A percentile compares a stretch with the other conserved stretches of the same genome.
These are phyloP conservation scores for Elymus sibiricus DNA, from an alignment of 176 grass and related monocot genomes.

Conservation along the genomic window DNA sequence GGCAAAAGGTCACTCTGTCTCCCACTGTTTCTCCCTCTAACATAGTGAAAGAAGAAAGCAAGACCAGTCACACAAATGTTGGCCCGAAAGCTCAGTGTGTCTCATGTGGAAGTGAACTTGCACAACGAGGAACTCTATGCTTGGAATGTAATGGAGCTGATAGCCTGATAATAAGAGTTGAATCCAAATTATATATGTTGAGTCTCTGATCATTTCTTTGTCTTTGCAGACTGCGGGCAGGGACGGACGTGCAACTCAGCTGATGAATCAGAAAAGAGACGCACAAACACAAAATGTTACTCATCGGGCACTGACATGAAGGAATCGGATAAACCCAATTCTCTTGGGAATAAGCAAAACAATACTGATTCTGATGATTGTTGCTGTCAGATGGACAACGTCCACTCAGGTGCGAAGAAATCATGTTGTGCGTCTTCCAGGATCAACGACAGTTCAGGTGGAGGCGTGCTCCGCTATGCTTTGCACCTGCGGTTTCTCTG, in stretches of 20 bases:
- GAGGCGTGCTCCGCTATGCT: constrained; percentile 75
- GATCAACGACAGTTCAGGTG: constrained; percentile 63
- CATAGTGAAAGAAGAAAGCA: constrained; percentile 59
- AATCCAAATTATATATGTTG: constrained; percentile 12
- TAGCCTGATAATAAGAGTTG: constrained; percentile 25
- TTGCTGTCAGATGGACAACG: constrained; percentile 33
- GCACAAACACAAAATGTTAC: not conserved
- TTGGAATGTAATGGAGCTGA: constrained; percentile 50
- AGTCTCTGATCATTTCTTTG: not conserved
- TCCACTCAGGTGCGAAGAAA: constrained; percentile 22
- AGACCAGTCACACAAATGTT: constrained; percentile 32
- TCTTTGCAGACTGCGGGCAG: constrained; percentile 31
- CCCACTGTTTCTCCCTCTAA: constrained; percentile 53
- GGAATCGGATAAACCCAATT: constrained; percentile 33
- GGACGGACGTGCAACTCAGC: constrained; percentile 2
- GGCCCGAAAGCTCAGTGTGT: constrained; percentile 26
- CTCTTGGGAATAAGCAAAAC: constrained; percentile 31
- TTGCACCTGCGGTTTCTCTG: constrained; percentile 90
- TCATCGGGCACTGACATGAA: constrained; percentile 24
- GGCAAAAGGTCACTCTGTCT: constrained; percentile 85
- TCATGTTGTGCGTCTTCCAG: constrained; percentile 46
- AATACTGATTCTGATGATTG: constrained; percentile 38
- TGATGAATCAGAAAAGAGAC: constrained; percentile 36
- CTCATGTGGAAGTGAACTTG: constrained; percentile 42
- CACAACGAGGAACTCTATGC: constrained; percentile 26